Evolutionary conservation across 176 grass and related monocot species (phyloP), one percentile per base, ranked within the genome.

Genomic region (Thinopyrum elongatum): DNA sequence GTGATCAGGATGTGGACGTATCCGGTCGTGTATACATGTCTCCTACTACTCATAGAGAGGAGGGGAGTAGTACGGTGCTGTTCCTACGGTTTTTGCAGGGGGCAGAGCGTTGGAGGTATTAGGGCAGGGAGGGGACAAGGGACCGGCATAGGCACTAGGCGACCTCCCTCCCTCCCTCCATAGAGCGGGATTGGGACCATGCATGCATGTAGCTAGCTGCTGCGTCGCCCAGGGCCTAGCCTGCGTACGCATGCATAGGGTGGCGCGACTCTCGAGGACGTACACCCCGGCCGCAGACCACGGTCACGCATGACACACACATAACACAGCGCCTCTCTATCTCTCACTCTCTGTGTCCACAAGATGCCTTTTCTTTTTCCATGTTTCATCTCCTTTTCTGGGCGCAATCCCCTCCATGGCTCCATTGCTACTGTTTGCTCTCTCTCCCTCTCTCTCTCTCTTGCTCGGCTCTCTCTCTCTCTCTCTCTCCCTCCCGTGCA

Each of bases 91-190:
- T 71, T 23, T 77, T 22, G 88, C 88, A 90, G 89, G 66, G 49
- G 65, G 28, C 73, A 80, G 80, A 80, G 67, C 58, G 75, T 87
- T 90, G 89, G 89, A 80, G 59, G 80, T 25, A 90, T 87, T 90
- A 84, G 85, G 89, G 84, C 84, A 87, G 66, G 80, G 39, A 80
- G 89, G 89, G 84, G 89, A 90, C 89, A 90, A 83, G 63, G 82
- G 87, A 66, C 82, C 82, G 81, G 81, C 87, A 81, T 34, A 85
- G 76, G 71, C 71, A 47, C 70, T 73, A 80, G 82, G 14, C 33
- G 51, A 33, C 58, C 74, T 41, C 44, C 14, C 47, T 49, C 46
- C 46, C 46, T 51, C 47, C 47, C 15, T 17, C 53, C 44, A 28
- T 63, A 51, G 58, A 65, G n/a, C 5, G 86, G 86, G 86, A 88